Base-by-base conservation (phyloP, 176 grass and related monocot genomes). In the Areca catechu region DNA sequence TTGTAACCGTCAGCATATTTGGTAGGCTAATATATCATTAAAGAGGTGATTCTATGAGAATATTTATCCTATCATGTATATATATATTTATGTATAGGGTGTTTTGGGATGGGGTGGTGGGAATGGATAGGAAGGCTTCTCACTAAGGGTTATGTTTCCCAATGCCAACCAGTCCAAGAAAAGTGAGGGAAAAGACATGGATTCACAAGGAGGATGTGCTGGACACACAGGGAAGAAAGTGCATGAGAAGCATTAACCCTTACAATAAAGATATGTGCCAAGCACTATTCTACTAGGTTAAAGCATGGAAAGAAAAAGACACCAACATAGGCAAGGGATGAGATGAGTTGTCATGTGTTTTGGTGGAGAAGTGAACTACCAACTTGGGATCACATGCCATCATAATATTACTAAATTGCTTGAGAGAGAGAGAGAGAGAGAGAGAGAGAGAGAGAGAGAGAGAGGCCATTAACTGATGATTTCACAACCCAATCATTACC, bases 191-290 rank as follows among this genome's bases (percentile, higher is more conserved):
- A 63, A 29, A 49, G 22, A 37, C 17, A 60, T 63, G 20, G 61
- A 22, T 20, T 63, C 61, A 24, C 61, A 63, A 63, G 61, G 7
- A 15, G 48, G 61, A 63, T 63, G 47, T 20, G 61, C 61, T 63
- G 61, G 37, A 63, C 18, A 62, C 4, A 63, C 3, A 34, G 37
- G 22, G 43, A 62, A 16, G 34, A 49, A 63, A 49, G 61, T 50
- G 61, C 30, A 63, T 24, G 61, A 22, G 5, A 47, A 49, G 34
- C 34, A 50, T 63, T 63, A 22, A 49, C 19, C 20, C 4, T 19
- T 19, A 22, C 47, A 49, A 63, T 49, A 63, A 50, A 63, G 43
- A n/a, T 63, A 63, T 50, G 14, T 16, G 21, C 34, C 19, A 50
- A 23, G 34, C 61, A 62, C 18, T 49, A 62, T 63, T 49, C 61